Base-by-base conservation (phyloP, 2,329 filamentous ascomycete species). In the Epicoccum sorghinum region DNA sequence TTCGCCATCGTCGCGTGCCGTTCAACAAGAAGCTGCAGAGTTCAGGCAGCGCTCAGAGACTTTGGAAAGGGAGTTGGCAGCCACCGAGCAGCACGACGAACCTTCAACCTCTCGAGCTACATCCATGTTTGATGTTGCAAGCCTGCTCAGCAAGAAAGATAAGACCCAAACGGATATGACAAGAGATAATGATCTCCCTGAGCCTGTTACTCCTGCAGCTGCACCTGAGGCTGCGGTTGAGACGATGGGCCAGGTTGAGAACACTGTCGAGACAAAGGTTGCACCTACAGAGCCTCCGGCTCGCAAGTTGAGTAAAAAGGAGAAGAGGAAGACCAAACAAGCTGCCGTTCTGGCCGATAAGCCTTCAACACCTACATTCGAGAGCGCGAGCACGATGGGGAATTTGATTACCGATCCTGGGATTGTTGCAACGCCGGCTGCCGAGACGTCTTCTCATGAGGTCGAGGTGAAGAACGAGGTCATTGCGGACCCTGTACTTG, bases 121-220 rank as follows among this genome's bases (percentile, higher is more conserved):
- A 14, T 70, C 67, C 2, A 57, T 72, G 39, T 65, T 68, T 25
- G 67, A 70, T 42, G 44, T 69, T 9, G 66, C 70, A 13, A 59
- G 53, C 25, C 66, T 65, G 43, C 57, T 71, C 29, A 64, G 53
- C 56, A 69, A 68, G 47, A 67, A 71, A 41, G 58, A 68, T 30
- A 69, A 69, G 58, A 71, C 70, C 40, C 66, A 66, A 37, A 53
- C 42, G 12, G 68, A 64, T 46, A 68, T 67, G 46, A 46, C 51
- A 35, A 67, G 65, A 30, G 37, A 45, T 36, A 56, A n/a, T 36
- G 39, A 57, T 36, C 43, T 65, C 47, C 46, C 42, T 9, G 61
- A 63, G 12, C 56, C 62, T 4, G 60, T 59, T 50, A 69, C 68
- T 55, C 67, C 68, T 61, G 59, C 52, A 50, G 56, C 58, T n/a